These are phyloP conservation scores for Brassica nigra DNA, from an alignment of 345 rosid genomes.

Conservation along the genomic window DNA sequence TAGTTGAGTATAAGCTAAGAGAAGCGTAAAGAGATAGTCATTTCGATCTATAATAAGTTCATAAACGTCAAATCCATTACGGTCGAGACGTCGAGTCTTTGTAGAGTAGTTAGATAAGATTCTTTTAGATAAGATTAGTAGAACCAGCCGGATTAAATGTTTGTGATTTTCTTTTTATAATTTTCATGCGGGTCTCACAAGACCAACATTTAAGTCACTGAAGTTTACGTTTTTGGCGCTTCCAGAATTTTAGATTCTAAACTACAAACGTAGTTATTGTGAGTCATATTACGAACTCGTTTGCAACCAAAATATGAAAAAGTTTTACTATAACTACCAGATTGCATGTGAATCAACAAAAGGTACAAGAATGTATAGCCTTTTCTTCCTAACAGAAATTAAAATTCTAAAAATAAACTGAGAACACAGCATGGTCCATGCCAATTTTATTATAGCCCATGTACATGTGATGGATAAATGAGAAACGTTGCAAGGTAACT, in stretches of 20 bases:
- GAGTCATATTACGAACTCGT: neutral
- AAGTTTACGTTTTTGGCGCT: neutral
- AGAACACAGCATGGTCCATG: neutral
- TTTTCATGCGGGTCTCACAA: neutral
- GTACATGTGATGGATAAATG: no score
- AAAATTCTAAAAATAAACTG: neutral
- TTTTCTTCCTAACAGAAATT: neutral
- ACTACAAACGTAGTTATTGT: neutral
- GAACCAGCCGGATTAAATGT: neutral
- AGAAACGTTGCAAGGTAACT: no score
- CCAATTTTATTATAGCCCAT: no score
- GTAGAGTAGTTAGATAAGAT: neutral
- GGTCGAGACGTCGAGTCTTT: neutral
- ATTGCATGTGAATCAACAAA: no score
- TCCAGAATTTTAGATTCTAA: neutral
- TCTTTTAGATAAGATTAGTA: neutral
- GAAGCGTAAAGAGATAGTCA: neutral
- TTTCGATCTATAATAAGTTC: neutral
- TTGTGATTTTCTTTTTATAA: neutral
- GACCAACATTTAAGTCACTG: neutral
- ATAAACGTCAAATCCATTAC: constrained; percentile 9
- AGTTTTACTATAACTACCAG: neutral
- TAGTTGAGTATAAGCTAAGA: neutral
- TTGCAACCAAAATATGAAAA: neutral
- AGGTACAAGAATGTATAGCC: neutral